phyloP scores from a whole-genome alignment of 768 basidiomycete genomes.

The Glaciozyma antarctica region DNA sequence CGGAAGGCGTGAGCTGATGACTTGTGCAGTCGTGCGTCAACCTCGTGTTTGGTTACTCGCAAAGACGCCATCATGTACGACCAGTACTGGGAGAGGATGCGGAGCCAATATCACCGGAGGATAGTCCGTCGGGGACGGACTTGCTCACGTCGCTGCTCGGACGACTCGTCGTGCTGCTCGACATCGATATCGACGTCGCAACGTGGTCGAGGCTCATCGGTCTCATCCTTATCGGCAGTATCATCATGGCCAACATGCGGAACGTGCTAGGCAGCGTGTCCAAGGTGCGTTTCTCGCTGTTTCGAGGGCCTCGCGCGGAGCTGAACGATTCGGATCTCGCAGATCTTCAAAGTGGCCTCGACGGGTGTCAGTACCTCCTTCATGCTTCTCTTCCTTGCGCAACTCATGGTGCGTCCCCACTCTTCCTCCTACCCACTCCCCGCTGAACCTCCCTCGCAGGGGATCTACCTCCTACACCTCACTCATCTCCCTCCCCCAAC shows the following conservation, averaged over 20 bases:
- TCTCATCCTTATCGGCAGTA: constrained; percentile 31
- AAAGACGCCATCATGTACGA: constrained; percentile 6
- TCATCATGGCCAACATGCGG: constrained; percentile 35
- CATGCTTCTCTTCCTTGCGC: constrained; percentile 36
- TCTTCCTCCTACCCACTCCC: background rate
- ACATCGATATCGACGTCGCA: constrained; percentile 33
- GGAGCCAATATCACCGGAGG: background rate
- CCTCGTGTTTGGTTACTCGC: constrained; percentile 33
- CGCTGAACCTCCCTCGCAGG: constrained; percentile 8
- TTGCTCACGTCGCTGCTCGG: constrained; percentile 30
- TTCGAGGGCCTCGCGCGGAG: background rate
- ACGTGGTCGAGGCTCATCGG: constrained; percentile 33
- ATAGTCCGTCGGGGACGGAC: constrained; percentile 17
- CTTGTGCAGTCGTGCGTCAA: constrained; percentile 29
- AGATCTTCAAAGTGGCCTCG: constrained; percentile 35
- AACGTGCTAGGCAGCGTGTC: constrained; percentile 34
- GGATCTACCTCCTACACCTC: constrained; percentile 36
- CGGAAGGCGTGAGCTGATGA: background rate
- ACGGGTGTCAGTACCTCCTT: constrained; percentile 35
- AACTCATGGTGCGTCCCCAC: constrained; percentile 34
- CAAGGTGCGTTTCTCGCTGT: constrained; percentile 12
- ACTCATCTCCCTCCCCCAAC: constrained; percentile 35
- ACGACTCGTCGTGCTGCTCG: constrained; percentile 23
- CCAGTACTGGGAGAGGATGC: background rate
- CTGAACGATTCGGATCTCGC: background rate